Base-by-base conservation (phyloP, 2,329 filamentous ascomycete species). In the Calonectria pauciramosa region DNA sequence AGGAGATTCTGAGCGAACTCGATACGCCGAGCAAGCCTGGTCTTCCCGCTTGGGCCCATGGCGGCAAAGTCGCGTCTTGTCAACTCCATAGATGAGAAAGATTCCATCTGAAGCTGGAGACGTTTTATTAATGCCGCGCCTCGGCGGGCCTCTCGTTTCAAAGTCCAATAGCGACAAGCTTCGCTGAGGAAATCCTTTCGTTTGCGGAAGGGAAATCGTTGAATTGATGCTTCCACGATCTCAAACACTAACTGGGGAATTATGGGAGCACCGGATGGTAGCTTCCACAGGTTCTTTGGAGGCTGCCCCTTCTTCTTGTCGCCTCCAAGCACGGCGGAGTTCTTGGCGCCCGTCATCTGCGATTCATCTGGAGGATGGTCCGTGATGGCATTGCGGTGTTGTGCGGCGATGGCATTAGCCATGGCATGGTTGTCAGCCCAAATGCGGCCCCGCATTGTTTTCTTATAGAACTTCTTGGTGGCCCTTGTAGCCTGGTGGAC, bases 1-100 rank as follows among this genome's bases (percentile, higher is more conserved):
- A 95, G 88, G 14, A 98, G 88, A 52, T 89, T 90, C 78, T 96
- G 90, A 10, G 95, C 96, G 83, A 99, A 99, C 76, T 96, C 94
- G 78, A 99, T 96, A 56, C 97, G 93, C 72, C 96, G 91, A 66
- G 93, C 89, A 36, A 99, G 89, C 64, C 95, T 91, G 32, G 94
- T 91, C 80, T 93, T 93, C 70, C 97, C 97, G 60, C 92, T 93
- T 51, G 94, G 93, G 9, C 97, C 97, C 95, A 99, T 98, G 47
- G 94, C 94, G n/a, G 94, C 94, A 85, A 98, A 99, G 85, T 99
- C 96, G 73, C 97, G 94, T 68, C 97, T 91, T 2, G 97, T 98
- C 78, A 99, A 93, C 85, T 99, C 97, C 94, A 98, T 98, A 0
- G 96, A 98, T 9, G 96, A 96, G 84, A 99, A 99, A 0, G 95